phyloP scores from a whole-genome alignment of 148 eudicot genomes.

The Rhododendron molle region DNA sequence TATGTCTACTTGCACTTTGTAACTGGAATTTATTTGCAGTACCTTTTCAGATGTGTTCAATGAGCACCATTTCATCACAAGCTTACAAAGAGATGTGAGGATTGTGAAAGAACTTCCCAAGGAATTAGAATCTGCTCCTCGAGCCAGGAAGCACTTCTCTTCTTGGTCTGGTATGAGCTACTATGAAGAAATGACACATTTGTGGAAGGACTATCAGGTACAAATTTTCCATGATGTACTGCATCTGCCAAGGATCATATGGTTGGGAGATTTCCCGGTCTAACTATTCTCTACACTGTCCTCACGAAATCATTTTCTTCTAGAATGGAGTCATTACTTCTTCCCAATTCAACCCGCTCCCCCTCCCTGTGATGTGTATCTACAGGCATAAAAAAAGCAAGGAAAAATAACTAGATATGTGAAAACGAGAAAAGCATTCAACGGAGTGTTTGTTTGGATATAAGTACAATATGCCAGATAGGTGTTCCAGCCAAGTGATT shows the following conservation, averaged over 20 bases:
- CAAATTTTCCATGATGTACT: neutral
- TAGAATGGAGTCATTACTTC: neutral
- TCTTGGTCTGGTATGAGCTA: slow-evolving; percentile 80
- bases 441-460: neutral
- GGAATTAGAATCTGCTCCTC: slow-evolving; percentile 65
- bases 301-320: neutral
- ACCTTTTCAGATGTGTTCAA: slow-evolving; percentile 78
- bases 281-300: neutral
- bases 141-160: slow-evolving; percentile 88
- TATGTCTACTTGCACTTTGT: slow-evolving; percentile 2
- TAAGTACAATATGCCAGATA: neutral
- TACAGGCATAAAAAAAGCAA: neutral
- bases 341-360: neutral
- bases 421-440: neutral
- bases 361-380: neutral
- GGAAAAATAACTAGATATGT: neutral
- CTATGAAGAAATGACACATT: slow-evolving; percentile 66
- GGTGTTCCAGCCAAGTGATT: neutral
- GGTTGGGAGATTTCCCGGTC: neutral
- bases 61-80: slow-evolving; percentile 59
- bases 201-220: slow-evolving; percentile 82
- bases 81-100: slow-evolving; percentile 61
- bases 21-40: slow-evolving; percentile 38
- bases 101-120: slow-evolving; percentile 74
- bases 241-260: neutral